Evolutionary conservation across 202 grass and related monocot species (phyloP).

Genomic region (Digitaria exilis): DNA sequence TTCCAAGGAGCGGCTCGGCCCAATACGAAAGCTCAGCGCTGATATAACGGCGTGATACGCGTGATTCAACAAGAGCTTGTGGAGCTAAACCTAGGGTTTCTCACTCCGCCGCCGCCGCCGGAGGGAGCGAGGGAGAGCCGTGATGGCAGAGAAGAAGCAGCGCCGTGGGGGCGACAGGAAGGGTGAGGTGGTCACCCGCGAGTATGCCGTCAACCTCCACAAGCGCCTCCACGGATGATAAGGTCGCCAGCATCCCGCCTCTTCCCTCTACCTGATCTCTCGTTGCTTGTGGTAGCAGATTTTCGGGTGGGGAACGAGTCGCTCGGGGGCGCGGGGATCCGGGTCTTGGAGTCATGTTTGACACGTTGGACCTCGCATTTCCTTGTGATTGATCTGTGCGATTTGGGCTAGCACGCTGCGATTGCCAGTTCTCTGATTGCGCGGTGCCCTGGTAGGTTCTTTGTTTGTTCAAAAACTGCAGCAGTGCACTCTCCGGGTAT

Average conservation of each 20-base stretch:
- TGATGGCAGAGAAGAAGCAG: conserved; percentile 64
- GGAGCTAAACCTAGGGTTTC: neutral
- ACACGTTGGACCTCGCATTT: neutral
- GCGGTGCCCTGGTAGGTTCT: neutral
- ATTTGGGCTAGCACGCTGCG: neutral
- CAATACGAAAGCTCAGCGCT: neutral
- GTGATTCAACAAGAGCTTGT: neutral
- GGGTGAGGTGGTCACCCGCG: conserved; percentile 56
- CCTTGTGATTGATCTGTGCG: neutral
- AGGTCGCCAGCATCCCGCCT: neutral
- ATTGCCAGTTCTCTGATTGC: neutral
- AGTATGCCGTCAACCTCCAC: conserved; percentile 69
- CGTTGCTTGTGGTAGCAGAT: neutral
- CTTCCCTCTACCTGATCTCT: neutral
- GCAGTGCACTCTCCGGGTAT: conserved; percentile 16
- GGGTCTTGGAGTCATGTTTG: neutral
- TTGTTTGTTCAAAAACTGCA: neutral
- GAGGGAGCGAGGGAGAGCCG: neutral
- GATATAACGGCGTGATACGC: conserved; percentile 6
- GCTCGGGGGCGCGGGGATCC: neutral
- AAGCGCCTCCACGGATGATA: conserved; percentile 47
- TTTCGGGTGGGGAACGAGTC: neutral
- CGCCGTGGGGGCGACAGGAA: conserved; percentile 40
- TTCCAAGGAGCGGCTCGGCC: neutral
- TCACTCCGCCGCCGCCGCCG: neutral